Evolutionary conservation across 1,139 yeast genomes (phyloP), one percentile per base, ranked within the genome.

Genomic region (Meyerozyma smithsonii): DNA sequence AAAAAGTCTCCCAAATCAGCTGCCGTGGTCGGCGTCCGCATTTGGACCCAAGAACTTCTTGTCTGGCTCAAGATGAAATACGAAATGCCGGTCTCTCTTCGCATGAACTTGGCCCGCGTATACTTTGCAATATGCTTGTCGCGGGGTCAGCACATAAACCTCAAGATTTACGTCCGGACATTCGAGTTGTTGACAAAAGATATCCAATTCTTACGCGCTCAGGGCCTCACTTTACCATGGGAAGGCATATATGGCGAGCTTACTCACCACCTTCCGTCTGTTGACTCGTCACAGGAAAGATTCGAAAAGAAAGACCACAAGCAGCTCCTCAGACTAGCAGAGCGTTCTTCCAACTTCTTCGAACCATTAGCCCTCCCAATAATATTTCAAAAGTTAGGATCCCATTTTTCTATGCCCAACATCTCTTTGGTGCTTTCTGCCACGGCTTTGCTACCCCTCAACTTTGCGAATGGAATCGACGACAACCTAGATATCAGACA

Each of bases 31-130:
- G 77, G 83, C 33, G 83, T 87, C 8, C 74, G 84, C 41, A 87
- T 85, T 45, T 90, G 97, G 96, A 85, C 97, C 0, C 82, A 86
- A 42, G 97, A 89, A 57, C 71, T 92, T 46, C 73, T 81, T 42
- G 82, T 85, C 34, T 85, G 96, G 79, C 62, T 89, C 45, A 77
- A 77, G 47, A 82, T 85, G 79, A 88, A 88, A 56, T 82, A 85
- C 52, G 86, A 84, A 40, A 73, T 92, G 69, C 97, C 98, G 0
- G 52, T 88, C 15, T 55, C 69, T 2, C 64, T 81, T 36, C 72
- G 92, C 42, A 69, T 80, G 24, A 68, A 77, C 3, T 70, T 92
- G 39, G 81, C 89, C 1, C 69, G 72, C 42, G 85, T 88, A 1
- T 90, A 81, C 54, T 90, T 80, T 55, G 77, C 87, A 11, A 68